Base-by-base conservation (phyloP, 768 basidiomycete genomes). In the Aureoboletus auriporus region DNA sequence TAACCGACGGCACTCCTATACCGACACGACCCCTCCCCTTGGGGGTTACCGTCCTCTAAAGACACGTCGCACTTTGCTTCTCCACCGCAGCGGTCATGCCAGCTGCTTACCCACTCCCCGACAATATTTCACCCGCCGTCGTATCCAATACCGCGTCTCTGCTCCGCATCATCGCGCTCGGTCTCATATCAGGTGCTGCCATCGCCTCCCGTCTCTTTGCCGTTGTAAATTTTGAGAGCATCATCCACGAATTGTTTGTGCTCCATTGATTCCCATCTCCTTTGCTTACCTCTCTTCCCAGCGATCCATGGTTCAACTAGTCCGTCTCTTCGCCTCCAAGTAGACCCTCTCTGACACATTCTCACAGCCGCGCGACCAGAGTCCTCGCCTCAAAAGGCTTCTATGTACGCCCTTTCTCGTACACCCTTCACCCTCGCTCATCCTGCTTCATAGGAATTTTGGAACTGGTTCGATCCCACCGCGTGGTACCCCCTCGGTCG, bases 391-490 rank as follows among this genome's bases (percentile, higher is more conserved):
- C 89, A 10, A 77, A 97, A 59, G 96, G 96, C 14, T 98, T 99
- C 73, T 94, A 97, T 75, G 94, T 95, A 55, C 49, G 89, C 72
- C 2, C 6, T 29, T 29, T 17, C 8, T 41, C 16, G 6, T n/a
- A 4, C 14, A 5, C 46, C 8, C n/a, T 17, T 30, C 39, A 46
- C 17, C 5, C 9, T 52, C 40, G 26, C 46, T 58, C 37, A 57
- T 38, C 45, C 38, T n/a, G 30, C 6, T 46, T 13, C 8, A 7
- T 53, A 96, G 93, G 95, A 89, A 83, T 98, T 99, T 72, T 99
- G 96, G 96, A 99, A 99, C 64, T 99, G 96, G 96, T 99, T 99
- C 65, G 96, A 99, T 70, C 94, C 94, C 17, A 96, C 95, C 4
- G 95, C 95, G 57, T 99, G 96, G 96, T 98, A 99, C 61, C 96